Evolutionary conservation across 2,329 filamentous ascomycete species (phyloP).

Genomic region (Arthrocladium fulminans): DNA sequence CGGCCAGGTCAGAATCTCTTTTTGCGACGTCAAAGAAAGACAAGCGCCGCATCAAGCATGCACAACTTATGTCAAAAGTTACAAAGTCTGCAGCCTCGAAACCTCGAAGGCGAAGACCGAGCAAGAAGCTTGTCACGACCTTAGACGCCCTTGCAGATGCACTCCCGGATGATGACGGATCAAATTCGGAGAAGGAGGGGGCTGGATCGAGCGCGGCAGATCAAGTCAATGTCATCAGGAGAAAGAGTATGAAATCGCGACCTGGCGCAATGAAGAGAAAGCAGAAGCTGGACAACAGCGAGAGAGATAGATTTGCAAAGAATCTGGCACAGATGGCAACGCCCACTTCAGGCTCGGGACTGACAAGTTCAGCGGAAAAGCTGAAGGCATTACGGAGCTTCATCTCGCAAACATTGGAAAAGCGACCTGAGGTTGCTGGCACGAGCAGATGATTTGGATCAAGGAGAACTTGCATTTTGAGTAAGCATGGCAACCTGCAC

Average conservation of each 20-base stretch:
- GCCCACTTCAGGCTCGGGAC: constrained; percentile 22
- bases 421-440: constrained; percentile 36
- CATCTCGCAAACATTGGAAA: constrained; percentile 81
- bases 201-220: constrained; percentile 21
- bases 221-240: constrained; percentile 60
- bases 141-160: constrained; percentile 72
- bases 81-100: constrained; percentile 47
- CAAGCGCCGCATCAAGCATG: constrained; percentile 74
- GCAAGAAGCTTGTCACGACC: constrained; percentile 68
- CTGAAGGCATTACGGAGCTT: constrained; percentile 79
- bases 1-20: constrained; percentile 8
- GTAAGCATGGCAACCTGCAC: not conserved
- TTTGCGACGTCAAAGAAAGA: constrained; percentile 72
- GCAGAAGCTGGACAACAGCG: constrained; percentile 66
- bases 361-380: constrained; percentile 37
- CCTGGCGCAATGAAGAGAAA: constrained; percentile 77
- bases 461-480: no score
- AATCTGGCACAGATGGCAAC: constrained; percentile 67
- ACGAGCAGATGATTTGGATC: not conserved
- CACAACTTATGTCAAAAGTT: constrained; percentile 67
- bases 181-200: constrained; percentile 38
- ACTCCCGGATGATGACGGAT: constrained; percentile 53
- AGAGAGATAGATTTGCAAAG: constrained; percentile 74
- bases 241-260: constrained; percentile 64
- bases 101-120: constrained; percentile 53